Percentiles rank a stretch among this genome's conserved stretches.
These are phyloP conservation scores for Phytophthora boehmeriae DNA, from an alignment of 352 stramenopile species.

Conservation along the genomic window DNA sequence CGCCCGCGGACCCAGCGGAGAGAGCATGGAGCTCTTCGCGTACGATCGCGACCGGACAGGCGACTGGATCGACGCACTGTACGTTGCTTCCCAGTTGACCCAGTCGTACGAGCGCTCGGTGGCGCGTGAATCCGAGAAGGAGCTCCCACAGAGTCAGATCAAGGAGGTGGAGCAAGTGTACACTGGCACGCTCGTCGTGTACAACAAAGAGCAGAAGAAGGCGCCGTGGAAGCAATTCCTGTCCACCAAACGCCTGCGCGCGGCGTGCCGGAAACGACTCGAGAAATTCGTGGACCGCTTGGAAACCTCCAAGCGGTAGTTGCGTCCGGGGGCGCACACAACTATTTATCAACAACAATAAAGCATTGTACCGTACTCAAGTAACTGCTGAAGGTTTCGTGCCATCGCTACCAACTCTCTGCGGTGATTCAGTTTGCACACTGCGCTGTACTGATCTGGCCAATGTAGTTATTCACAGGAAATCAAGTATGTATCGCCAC, in stretches of 20 bases:
- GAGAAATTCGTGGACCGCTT: conserved; percentile 69
- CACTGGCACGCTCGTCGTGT: conserved; percentile 71
- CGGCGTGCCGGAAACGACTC: conserved; percentile 53
- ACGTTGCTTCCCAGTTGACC: conserved; percentile 60
- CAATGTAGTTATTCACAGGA: too few species aligned
- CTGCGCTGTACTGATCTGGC: too few species aligned
- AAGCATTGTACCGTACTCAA: conserved; percentile 12
- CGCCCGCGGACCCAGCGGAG: conserved; percentile 53
- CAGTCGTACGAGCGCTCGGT: conserved; percentile 53
- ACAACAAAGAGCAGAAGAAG: conserved; percentile 63
- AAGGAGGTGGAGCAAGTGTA: conserved; percentile 56
- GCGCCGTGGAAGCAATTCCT: conserved; percentile 53
- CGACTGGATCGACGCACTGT: conserved; percentile 71
- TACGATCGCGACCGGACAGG: conserved; percentile 61
- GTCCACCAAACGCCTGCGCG: conserved; percentile 37
- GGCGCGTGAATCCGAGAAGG: conserved; percentile 23
- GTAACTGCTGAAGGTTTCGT: conserved; percentile 10
- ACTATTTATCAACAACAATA: conserved; percentile 36
- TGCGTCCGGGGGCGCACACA: conserved; percentile 1
- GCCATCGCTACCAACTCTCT: neutral
- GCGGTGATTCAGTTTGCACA: too few species aligned
- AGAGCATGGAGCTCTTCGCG: conserved; percentile 78
- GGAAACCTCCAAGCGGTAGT: conserved; percentile 49
- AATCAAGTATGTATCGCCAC: too few species aligned
- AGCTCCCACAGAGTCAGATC: conserved; percentile 25